Evolutionary conservation across 2,329 filamentous ascomycete species (phyloP).

Genomic region (Pyricularia sp.): DNA sequence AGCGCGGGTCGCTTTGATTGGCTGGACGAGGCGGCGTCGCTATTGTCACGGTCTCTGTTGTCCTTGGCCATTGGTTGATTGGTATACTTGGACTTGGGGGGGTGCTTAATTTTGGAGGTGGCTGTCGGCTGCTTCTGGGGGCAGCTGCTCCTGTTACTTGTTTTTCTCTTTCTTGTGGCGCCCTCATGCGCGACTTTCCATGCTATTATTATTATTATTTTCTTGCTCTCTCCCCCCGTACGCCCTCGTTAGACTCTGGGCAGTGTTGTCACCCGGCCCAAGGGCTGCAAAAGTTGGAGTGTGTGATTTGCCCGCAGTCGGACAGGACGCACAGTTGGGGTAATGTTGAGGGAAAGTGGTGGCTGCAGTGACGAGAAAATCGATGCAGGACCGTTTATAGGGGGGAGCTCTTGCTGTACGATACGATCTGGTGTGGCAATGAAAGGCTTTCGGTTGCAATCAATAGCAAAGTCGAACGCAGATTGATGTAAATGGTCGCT

Average conservation of each 20-base stretch:
- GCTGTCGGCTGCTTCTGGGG: neutral
- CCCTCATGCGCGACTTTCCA: neutral
- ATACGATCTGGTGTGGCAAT: neutral
- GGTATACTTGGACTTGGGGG: neutral
- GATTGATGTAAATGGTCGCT: neutral
- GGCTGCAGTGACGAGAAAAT: neutral
- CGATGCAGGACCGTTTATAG: neutral
- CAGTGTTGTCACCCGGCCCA: neutral
- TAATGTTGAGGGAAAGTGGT: neutral
- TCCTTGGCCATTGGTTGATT: conserved; percentile 4
- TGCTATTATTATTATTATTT: no score
- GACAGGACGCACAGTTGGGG: neutral
- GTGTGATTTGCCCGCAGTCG: neutral
- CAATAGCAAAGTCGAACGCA: neutral
- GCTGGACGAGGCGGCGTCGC: conserved; percentile 34
- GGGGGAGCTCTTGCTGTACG: neutral
- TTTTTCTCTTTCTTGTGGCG: neutral
- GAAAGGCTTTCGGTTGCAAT: neutral
- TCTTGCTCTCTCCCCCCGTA: neutral
- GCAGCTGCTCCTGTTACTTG: neutral
- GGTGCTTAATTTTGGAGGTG: neutral
- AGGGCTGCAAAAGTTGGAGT: neutral
- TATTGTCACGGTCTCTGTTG: conserved; percentile 32
- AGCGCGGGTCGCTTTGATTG: conserved; percentile 45
- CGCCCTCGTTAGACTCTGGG: neutral